These are phyloP conservation scores for Colletotrichum sp. DNA, from an alignment of 2,329 filamentous ascomycete genomes.

Conservation along the genomic window DNA sequence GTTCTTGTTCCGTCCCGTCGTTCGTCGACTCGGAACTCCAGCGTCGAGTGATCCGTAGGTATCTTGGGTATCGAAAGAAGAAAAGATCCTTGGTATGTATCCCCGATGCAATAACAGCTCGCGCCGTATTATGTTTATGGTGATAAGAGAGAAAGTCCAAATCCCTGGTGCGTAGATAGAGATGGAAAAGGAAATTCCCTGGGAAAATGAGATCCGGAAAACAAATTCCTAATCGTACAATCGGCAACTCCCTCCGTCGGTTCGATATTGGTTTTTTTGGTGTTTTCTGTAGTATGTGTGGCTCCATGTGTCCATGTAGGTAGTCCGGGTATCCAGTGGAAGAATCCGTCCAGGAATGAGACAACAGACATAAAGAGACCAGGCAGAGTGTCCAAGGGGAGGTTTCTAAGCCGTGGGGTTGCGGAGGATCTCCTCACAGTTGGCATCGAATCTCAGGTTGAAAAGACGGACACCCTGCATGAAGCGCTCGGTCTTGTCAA, in stretches of 20 bases:
- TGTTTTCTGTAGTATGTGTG: not conserved
- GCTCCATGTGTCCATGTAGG: not conserved
- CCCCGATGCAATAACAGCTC: constrained; percentile 21
- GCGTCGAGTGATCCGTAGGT: constrained; percentile 1
- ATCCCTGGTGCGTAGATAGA: constrained; percentile 8
- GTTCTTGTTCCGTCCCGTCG: constrained; percentile 16
- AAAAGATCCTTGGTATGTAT: constrained; percentile 18
- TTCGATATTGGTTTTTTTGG: constrained; percentile 15
- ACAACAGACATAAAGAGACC: constrained; percentile 17
- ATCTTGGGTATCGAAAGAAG: constrained; percentile 24
- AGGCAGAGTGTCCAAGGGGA: constrained; percentile 1
- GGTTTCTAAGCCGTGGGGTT: constrained; percentile 50
- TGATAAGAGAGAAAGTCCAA: constrained; percentile 18
- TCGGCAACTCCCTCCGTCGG: constrained; percentile 13
- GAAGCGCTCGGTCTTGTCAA: constrained; percentile 88
- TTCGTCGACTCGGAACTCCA: not conserved
- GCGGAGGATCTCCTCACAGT: constrained; percentile 87
- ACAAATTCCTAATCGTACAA: constrained; percentile 23
- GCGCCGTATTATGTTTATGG: constrained; percentile 23
- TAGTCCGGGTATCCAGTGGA: not conserved
- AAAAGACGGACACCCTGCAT: constrained; percentile 89
- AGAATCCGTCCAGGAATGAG: not conserved
- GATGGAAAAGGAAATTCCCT: constrained; percentile 14
- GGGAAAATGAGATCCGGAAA: constrained; percentile 16
- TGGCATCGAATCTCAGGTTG: constrained; percentile 93